phyloP scores from a whole-genome alignment of 176 grass and related monocot species.

The Raddia distichophylla region DNA sequence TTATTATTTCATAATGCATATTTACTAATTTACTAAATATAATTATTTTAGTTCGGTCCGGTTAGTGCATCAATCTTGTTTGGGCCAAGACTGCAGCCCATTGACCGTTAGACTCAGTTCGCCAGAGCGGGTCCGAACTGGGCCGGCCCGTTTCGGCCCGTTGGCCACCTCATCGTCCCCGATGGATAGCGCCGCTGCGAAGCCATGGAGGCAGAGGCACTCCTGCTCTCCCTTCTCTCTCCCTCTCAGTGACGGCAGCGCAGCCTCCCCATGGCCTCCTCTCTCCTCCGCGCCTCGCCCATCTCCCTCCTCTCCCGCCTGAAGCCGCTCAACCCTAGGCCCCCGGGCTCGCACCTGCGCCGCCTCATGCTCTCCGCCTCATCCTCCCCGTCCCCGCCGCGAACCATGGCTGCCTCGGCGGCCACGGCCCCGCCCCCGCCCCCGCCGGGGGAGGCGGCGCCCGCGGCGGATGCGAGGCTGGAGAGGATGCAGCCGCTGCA shows the following conservation, averaged over 20 bases:
- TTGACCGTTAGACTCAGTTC: too few relatives aligned
- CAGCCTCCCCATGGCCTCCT: constrained; percentile 46
- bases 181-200: too few relatives aligned
- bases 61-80: too few relatives aligned
- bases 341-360: constrained; percentile 21
- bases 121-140: too few relatives aligned
- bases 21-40: too few relatives aligned
- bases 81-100: too few relatives aligned
- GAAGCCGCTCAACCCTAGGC: constrained; percentile 32
- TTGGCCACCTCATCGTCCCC: too few relatives aligned
- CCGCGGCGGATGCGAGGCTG: constrained; percentile 1
- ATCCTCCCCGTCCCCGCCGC: constrained; percentile 24
- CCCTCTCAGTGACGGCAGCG: too few relatives aligned
- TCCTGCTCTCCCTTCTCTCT: background rate
- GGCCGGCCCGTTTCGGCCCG: too few relatives aligned
- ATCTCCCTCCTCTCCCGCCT: constrained; percentile 67
- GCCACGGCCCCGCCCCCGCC: constrained; percentile 39
- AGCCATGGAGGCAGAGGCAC: too few relatives aligned
- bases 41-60: too few relatives aligned
- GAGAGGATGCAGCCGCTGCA: constrained; percentile 51
- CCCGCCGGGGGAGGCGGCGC: constrained; percentile 30
- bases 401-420: constrained; percentile 52
- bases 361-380: constrained; percentile 38
- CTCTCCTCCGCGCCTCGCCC: constrained; percentile 61
- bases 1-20: too few relatives aligned